phyloP scores from a whole-genome alignment of 495 filamentous ascomycete genomes.

The Aspergillus avenaceus region DNA sequence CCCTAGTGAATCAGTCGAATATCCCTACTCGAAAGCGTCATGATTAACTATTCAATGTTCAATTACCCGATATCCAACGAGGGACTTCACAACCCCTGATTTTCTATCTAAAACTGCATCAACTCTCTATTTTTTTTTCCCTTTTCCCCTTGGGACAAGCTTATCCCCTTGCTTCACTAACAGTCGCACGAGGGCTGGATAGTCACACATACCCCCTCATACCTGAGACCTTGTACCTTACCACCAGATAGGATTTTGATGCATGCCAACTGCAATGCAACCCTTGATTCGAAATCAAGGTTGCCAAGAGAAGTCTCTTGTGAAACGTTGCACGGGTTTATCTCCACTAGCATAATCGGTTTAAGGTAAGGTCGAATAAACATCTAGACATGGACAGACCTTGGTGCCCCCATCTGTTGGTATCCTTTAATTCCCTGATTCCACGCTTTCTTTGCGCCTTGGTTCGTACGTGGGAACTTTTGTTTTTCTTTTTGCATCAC shows the following conservation, averaged over 20 bases:
- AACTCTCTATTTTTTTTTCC: background rate
- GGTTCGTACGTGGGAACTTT: background rate
- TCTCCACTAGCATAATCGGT: constrained; percentile 42
- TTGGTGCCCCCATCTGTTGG: too few species aligned
- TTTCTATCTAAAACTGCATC: too few species aligned
- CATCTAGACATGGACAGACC: constrained; percentile 2
- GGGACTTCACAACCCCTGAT: too few species aligned
- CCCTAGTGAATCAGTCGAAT: too few species aligned
- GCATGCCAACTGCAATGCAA: constrained; percentile 12
- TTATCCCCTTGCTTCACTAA: background rate
- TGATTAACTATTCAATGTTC: too few species aligned
- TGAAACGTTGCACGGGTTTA: constrained; percentile 46
- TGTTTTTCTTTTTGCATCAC: background rate
- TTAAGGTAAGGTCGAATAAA: constrained; percentile 10
- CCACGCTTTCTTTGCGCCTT: too few species aligned
- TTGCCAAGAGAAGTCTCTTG: constrained; percentile 18
- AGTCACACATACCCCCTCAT: background rate
- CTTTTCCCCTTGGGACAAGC: background rate
- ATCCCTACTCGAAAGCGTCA: too few species aligned
- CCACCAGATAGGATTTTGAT: background rate
- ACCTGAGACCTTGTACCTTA: background rate
- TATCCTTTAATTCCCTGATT: too few species aligned
- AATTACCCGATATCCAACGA: too few species aligned
- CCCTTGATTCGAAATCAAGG: constrained; percentile 15
- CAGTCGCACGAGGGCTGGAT: background rate